Percentiles rank a stretch among this genome's conserved stretches.
Conservation (phyloP, 2,329 filamentous ascomycete genomes). For the Mycosphaerella sp. region DNA sequence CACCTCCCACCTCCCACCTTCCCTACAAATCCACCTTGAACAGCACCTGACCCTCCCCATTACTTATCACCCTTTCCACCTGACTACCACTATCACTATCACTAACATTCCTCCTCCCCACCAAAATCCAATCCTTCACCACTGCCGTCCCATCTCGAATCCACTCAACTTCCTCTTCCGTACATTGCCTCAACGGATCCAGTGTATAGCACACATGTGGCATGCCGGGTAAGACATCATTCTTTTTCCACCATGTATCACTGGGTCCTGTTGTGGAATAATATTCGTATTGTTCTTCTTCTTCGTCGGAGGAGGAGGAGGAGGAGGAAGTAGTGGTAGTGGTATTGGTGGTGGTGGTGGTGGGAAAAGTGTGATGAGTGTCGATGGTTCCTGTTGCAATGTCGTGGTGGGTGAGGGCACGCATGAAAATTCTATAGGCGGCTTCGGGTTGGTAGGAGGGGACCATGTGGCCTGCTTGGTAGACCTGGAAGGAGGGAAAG, state of each 20-base stretch:
- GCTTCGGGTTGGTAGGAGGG: conserved; percentile 36
- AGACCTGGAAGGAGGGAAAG: conserved; percentile 35
- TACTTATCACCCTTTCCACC: not conserved
- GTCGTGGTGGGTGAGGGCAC: conserved; percentile 31
- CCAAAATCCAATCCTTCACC: conserved; percentile 29
- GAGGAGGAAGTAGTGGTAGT: not conserved
- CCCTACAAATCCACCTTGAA: conserved; percentile 2
- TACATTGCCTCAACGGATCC: conserved; percentile 18
- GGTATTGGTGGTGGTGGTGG: too few species aligned
- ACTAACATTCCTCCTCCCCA: conserved; percentile 20
- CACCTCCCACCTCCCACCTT: too few species aligned
- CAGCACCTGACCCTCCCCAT: not conserved
- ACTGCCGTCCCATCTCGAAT: conserved; percentile 28
- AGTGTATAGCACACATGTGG: conserved; percentile 27
- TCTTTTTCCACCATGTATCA: conserved; percentile 32
- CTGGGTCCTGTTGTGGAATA: conserved; percentile 25
- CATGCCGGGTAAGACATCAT: conserved; percentile 26
- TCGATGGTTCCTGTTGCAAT: conserved; percentile 32
- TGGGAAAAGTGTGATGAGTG: too few species aligned
- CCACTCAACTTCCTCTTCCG: conserved; percentile 27
- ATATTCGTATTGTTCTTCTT: conserved; percentile 13
- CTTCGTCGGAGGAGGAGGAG: not conserved
- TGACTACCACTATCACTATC: too few species aligned
- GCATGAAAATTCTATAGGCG: conserved; percentile 36
- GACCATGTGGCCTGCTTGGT: conserved; percentile 42